These are phyloP conservation scores for Trichomonascaceae sp. DNA, from an alignment of 1,139 yeast genomes.

Conservation along the genomic window DNA sequence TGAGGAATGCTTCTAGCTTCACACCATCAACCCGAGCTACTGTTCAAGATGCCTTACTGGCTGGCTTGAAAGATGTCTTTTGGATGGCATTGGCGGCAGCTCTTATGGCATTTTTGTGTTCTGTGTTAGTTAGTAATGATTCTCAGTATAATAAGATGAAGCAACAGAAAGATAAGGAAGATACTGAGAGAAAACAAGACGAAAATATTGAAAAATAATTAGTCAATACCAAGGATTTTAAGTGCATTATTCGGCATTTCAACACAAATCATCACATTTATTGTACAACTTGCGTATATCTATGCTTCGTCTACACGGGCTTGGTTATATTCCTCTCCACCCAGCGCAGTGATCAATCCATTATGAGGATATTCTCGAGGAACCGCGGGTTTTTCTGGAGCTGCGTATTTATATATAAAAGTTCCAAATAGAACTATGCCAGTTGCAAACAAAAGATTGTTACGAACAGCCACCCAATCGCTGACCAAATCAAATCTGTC, in stretches of 20 bases:
- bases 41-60: background rate
- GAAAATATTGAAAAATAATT: no score
- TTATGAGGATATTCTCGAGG: slow-evolving; percentile 71
- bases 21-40: background rate
- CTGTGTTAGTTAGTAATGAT: background rate
- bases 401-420: slow-evolving; percentile 49
- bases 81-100: background rate
- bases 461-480: slow-evolving; percentile 55
- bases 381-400: slow-evolving; percentile 72
- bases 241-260: background rate
- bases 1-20: background rate
- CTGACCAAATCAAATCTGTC: slow-evolving; percentile 60
- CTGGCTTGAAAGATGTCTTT: background rate
- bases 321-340: slow-evolving; percentile 40
- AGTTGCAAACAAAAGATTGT: slow-evolving; percentile 48
- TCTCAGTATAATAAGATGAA: background rate
- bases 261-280: background rate
- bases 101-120: background rate
- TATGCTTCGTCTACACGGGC: slow-evolving; percentile 7
- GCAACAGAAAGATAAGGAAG: background rate
- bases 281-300: background rate
- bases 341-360: slow-evolving; percentile 69
- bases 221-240: background rate
- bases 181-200: background rate
- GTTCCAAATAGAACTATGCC: slow-evolving; percentile 51